Evolutionary conservation across 306 rosid species (phyloP), one percentile per base, ranked within the genome.

Genomic region (Betula pendula): DNA sequence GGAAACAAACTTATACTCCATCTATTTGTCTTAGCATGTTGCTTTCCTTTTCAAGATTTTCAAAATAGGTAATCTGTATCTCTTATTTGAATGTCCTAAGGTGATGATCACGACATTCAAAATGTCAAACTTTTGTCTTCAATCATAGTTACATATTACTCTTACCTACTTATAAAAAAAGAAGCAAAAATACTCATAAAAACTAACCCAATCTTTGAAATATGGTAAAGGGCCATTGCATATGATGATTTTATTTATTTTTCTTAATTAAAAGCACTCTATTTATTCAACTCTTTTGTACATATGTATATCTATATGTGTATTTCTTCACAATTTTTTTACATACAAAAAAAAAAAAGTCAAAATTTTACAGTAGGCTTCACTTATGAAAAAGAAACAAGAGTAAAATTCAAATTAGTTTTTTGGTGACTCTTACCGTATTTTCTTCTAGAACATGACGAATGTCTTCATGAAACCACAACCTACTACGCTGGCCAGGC

Each of bases 391-490:
- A 71, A 59, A 78, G 15, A 81, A 63, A 81, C 31, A 4, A 14
- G 58, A 63, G 11, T 70, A 74, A 55, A 55, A 55, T 20, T 55
- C 10, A 3, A 8, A 8, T 3, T 20, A 8, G 8, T 9, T 1
- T 55, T 11, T 50, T 16, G 20, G 20, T 10, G 49, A 45, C 1
- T 55, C 1, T 77, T 22, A 83, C 86, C 8, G 14, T 70, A 14
- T 75, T 24, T 33, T 27, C 40, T 0, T 20, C 65, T 12, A 81
- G 44, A 9, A 75, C 78, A 27, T 80, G 75, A 19, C 22, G 47
- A 65, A 80, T 82, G 70, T 86, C 84, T 66, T 84, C 65, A 44
- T 75, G 25, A 77, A 66, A 71, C 84, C 81, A 88, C 5, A 88
- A 15, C 44, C 84, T 86, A 27, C 80, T 77, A 0, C 79, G 77